Conservation (phyloP, 805 yeast genomes). For the Candida awuae region DNA sequence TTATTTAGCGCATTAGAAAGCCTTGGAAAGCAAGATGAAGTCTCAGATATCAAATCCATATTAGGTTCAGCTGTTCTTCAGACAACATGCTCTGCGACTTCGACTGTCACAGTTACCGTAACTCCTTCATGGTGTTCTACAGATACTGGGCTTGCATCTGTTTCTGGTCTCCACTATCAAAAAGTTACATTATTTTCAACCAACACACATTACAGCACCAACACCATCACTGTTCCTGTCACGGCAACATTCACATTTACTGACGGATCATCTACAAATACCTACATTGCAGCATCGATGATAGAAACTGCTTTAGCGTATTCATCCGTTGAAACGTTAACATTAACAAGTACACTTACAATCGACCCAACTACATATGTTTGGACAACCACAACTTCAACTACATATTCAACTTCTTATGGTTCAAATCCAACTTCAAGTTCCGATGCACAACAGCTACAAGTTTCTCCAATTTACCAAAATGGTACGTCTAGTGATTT, state of each 20-base stretch:
- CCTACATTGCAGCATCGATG: constrained; percentile 25
- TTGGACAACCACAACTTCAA: constrained; percentile 8
- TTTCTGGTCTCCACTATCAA: constrained; percentile 5
- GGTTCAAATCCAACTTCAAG: background rate
- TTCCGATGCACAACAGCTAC: background rate
- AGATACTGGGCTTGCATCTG: constrained; percentile 1
- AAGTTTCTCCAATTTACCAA: background rate
- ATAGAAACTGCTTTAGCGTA: constrained; percentile 20
- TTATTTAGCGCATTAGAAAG: background rate
- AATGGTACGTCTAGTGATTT: background rate
- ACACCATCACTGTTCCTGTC: constrained; percentile 25
- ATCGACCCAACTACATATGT: constrained; percentile 3
- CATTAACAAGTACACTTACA: constrained; percentile 13
- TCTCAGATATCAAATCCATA: constrained; percentile 7
- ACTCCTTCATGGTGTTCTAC: constrained; percentile 9
- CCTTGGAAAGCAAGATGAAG: constrained; percentile 7
- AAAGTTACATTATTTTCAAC: constrained; percentile 11
- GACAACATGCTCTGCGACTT: constrained; percentile 11
- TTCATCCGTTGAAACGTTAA: constrained; percentile 9
- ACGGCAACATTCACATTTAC: constrained; percentile 28
- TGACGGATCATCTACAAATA: constrained; percentile 23
- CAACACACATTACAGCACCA: constrained; percentile 12
- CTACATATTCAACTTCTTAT: constrained; percentile 9
- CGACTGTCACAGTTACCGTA: constrained; percentile 26
- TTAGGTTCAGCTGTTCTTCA: constrained; percentile 1